phyloP scores from a whole-genome alignment of 2,329 filamentous ascomycete species.

The Fusarium pseudonygamai region DNA sequence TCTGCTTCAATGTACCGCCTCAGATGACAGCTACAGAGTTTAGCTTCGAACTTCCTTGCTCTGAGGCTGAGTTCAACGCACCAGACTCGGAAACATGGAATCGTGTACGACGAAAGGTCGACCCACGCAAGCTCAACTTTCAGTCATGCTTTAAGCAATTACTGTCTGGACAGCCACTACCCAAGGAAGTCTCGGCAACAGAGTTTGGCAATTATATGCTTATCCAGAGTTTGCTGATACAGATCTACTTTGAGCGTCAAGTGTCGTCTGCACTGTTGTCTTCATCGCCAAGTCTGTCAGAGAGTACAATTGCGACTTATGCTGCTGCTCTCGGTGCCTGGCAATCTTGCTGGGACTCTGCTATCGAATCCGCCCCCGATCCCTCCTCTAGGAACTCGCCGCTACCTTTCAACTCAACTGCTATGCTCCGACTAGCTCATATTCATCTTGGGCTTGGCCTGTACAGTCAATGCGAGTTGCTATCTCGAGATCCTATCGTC shows the following conservation, averaged over 20 bases:
- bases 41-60: background rate
- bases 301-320: background rate
- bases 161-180: background rate
- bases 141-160: background rate
- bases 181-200: conserved; percentile 6
- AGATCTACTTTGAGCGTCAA: conserved; percentile 23
- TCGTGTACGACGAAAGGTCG: background rate
- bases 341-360: background rate
- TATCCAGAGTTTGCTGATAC: conserved; percentile 15
- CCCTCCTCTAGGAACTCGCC: background rate
- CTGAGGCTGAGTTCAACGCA: background rate
- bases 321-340: background rate
- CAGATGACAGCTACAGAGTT: background rate
- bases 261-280: background rate
- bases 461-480: background rate
- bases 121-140: background rate
- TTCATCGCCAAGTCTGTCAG: background rate
- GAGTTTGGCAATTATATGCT: conserved; percentile 27
- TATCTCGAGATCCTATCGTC: background rate
- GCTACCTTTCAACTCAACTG: background rate
- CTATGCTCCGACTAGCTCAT: background rate
- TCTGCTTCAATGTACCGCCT: background rate
- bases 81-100: background rate
- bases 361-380: background rate
- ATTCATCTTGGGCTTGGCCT: background rate